Percentiles rank a stretch among this genome's conserved stretches.
Evolutionary conservation across 2,329 filamentous ascomycete genomes (phyloP).

Genomic region (Ceratocystis cubensis): DNA sequence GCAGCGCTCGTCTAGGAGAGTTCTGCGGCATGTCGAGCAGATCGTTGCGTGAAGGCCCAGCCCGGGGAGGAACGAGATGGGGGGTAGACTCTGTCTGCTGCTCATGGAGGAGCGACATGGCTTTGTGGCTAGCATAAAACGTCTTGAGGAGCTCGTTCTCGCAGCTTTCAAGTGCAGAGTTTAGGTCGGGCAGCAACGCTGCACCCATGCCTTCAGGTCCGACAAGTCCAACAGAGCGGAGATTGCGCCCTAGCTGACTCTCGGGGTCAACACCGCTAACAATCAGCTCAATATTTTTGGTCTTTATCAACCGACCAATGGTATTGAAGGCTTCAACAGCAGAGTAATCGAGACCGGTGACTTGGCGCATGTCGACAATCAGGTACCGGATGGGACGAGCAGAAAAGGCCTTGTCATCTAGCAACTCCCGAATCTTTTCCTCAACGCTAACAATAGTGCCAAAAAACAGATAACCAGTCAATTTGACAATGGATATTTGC

Average conservation of each 20-base stretch:
- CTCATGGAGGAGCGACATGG: constrained; percentile 30
- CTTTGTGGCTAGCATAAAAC: constrained; percentile 59
- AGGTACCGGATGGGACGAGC: constrained; percentile 75
- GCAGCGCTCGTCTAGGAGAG: constrained; percentile 67
- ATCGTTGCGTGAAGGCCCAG: constrained; percentile 23
- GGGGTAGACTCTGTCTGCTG: constrained; percentile 33
- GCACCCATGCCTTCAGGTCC: constrained; percentile 61
- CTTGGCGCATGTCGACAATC: constrained; percentile 76
- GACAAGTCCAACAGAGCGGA: constrained; percentile 67
- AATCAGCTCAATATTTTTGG: constrained; percentile 66
- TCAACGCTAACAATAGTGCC: constrained; percentile 95
- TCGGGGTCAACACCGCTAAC: constrained; percentile 71
- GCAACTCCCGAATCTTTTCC: constrained; percentile 66
- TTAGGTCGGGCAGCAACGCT: constrained; percentile 74
- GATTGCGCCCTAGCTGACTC: constrained; percentile 60
- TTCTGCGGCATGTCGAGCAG: constrained; percentile 41
- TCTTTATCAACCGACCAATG: constrained; percentile 70
- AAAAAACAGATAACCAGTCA: constrained; percentile 94
- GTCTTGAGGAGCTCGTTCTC: constrained; percentile 86
- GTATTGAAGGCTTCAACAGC: constrained; percentile 90
- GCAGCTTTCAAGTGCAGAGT: constrained; percentile 84
- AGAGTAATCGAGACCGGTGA: constrained; percentile 89
- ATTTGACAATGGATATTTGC: constrained; percentile 83
- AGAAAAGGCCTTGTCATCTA: constrained; percentile 70
- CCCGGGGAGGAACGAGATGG: constrained; percentile 38